Percentiles rank a stretch among this genome's conserved stretches.
Evolutionary conservation across 2,329 filamentous ascomycete species (phyloP).

Genomic region (Claviceps africana): DNA sequence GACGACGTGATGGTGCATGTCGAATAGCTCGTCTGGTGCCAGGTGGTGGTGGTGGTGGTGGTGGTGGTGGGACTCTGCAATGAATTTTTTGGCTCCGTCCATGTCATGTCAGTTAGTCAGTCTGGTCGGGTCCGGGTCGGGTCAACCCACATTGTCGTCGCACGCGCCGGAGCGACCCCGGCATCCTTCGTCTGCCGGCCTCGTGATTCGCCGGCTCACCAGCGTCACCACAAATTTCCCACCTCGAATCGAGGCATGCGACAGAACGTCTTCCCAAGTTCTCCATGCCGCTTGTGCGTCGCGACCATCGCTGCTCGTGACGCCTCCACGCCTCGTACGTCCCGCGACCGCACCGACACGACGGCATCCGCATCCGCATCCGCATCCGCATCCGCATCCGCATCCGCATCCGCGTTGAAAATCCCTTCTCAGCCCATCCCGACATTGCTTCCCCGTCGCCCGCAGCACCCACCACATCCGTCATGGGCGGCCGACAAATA

Average conservation of each 20-base stretch:
- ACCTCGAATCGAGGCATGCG: constrained; percentile 1
- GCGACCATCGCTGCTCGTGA: background rate
- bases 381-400: too few species aligned
- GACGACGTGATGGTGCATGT: background rate
- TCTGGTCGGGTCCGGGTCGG: background rate
- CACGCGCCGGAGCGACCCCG: too few species aligned
- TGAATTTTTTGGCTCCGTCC: background rate
- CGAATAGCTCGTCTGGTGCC: too few species aligned
- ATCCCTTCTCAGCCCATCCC: background rate
- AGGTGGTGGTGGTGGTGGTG: too few species aligned
- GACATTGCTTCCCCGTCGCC: background rate
- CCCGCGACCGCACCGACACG: background rate
- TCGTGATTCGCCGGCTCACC: constrained; percentile 11
- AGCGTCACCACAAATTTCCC: constrained; percentile 7
- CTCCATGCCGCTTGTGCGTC: background rate
- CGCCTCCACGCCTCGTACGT: background rate
- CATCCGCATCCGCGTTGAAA: too few species aligned
- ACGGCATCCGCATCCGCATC: too few species aligned
- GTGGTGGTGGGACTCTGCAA: background rate
- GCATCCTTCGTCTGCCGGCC: constrained; percentile 4
- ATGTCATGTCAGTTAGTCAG: too few species aligned
- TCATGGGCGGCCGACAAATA: constrained; percentile 31
- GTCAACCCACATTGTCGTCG: too few species aligned
- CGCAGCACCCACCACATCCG: background rate
- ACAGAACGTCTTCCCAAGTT: background rate